Base-by-base conservation (phyloP, 129 eudicot genomes). In the Artemisia tridentata region DNA sequence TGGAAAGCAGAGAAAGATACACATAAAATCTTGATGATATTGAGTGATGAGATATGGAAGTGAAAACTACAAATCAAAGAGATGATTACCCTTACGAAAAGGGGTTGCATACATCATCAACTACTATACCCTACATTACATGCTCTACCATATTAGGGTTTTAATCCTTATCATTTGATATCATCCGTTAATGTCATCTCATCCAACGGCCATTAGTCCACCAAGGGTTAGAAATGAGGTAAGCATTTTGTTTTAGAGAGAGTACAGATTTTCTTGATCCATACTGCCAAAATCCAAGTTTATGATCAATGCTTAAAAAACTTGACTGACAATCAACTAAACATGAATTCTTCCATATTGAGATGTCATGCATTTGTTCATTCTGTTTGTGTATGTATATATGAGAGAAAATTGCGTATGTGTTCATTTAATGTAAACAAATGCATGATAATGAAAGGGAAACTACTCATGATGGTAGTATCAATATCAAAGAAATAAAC, bases 401-500 rank as follows among this genome's bases (percentile, higher is more conserved):
- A 31, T 58, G 19, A 38, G 45, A 38, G 45, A 38, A 38, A 38
- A 6, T 38, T 38, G 5, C 57, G 15, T 34, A 13, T 34, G 7
- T 27, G 12, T 48, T 25, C 29, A 17, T 41, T n/a, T 34, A 38
- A 23, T 31, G n/a, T 34, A 57, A 56, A 75, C 62, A 78, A 57
- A 78, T 80, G 75, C 75, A 80, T 80, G 84, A 77, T 58, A 79
- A 76, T 63, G 84, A 83, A 57, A 73, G 77, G 74, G 43, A 79
- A 79, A 67, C 45, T 25, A 75, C 79, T 81, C 78, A 76, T 84
- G 89, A 79, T 76, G 78, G 41, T 75, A 75, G 80, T 83, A 84
- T 84, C 89, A 79, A 79, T 52, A 80, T 82, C 90, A 82, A 84
- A 84, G 72, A 82, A 84, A 79, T 84, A 78, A 76, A 75, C 79